Conservation (phyloP, 176 grass and related monocot genomes). For the Musa schizocarpa region DNA sequence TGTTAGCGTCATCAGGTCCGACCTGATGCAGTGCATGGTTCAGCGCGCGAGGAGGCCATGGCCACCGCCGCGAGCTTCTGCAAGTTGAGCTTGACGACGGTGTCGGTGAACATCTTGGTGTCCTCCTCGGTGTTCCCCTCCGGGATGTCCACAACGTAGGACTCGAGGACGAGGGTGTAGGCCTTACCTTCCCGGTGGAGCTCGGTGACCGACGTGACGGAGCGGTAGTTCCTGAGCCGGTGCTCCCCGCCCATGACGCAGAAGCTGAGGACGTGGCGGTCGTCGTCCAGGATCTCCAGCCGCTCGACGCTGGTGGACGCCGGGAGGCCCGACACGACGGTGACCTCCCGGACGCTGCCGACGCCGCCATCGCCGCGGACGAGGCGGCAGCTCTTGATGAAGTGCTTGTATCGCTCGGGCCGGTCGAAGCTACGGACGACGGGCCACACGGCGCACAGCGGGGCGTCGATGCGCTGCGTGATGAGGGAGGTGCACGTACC, state of each 20-base stretch:
- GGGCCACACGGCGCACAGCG: constrained; percentile 61
- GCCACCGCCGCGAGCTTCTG: constrained; percentile 79
- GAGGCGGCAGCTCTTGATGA: constrained; percentile 68
- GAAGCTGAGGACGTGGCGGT: constrained; percentile 83
- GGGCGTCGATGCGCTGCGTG: constrained; percentile 59
- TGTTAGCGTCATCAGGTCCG: no score
- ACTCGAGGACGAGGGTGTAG: constrained; percentile 77
- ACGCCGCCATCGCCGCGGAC: constrained; percentile 54
- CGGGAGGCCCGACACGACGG: constrained; percentile 72
- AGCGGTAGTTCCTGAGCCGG: constrained; percentile 85
- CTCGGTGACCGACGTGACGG: constrained; percentile 91
- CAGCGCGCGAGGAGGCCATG: background rate
- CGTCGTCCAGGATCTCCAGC: constrained; percentile 91
- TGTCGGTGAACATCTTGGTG: constrained; percentile 86
- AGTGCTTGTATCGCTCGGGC: constrained; percentile 94
- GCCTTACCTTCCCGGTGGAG: constrained; percentile 12
- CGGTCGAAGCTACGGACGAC: constrained; percentile 66
- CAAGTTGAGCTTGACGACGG: constrained; percentile 85
- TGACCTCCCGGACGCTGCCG: constrained; percentile 79
- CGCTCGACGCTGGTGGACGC: constrained; percentile 86
- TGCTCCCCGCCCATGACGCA: constrained; percentile 81
- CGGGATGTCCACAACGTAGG: constrained; percentile 83
- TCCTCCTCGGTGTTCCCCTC: constrained; percentile 84
- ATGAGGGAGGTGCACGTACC: constrained; percentile 62
- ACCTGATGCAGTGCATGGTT: no score